Evolutionary conservation across 805 yeast genomes (phyloP).

Genomic region (Wickerhamomyces alni): DNA sequence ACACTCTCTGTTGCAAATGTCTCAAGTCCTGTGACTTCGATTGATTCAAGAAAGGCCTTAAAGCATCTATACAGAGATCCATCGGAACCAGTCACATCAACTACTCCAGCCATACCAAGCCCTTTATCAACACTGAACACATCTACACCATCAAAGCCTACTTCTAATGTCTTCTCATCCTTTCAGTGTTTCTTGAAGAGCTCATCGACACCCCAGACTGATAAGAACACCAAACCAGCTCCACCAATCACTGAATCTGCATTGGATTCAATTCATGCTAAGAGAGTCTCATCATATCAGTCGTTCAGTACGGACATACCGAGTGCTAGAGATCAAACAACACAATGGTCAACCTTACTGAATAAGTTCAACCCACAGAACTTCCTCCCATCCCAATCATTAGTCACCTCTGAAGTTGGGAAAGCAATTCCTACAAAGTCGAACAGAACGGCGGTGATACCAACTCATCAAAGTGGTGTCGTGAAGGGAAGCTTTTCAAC

Average conservation of each 20-base stretch:
- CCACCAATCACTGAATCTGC: too few relatives aligned
- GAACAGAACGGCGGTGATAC: neutral
- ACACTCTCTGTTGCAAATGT: slow-evolving; percentile 2
- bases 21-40: neutral
- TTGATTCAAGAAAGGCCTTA: neutral
- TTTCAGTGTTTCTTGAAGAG: neutral
- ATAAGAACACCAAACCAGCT: too few relatives aligned
- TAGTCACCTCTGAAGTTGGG: slow-evolving; percentile 19
- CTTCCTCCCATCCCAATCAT: slow-evolving; percentile 5
- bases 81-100: too few relatives aligned
- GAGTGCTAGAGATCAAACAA: neutral
- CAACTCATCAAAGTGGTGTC: slow-evolving; percentile 2
- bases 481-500: slow-evolving; percentile 21
- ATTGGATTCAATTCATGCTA: too few relatives aligned
- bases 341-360: slow-evolving; percentile 14
- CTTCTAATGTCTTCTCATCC: neutral
- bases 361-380: slow-evolving; percentile 9
- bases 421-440: slow-evolving; percentile 5
- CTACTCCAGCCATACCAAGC: too few relatives aligned
- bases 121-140: too few relatives aligned
- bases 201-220: neutral
- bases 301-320: neutral
- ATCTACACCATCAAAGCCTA: too few relatives aligned
- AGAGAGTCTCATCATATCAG: neutral
- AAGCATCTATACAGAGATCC: neutral